Evolutionary conservation across 169 alveolate species (phyloP).

Genomic region (Babesia ovata): DNA sequence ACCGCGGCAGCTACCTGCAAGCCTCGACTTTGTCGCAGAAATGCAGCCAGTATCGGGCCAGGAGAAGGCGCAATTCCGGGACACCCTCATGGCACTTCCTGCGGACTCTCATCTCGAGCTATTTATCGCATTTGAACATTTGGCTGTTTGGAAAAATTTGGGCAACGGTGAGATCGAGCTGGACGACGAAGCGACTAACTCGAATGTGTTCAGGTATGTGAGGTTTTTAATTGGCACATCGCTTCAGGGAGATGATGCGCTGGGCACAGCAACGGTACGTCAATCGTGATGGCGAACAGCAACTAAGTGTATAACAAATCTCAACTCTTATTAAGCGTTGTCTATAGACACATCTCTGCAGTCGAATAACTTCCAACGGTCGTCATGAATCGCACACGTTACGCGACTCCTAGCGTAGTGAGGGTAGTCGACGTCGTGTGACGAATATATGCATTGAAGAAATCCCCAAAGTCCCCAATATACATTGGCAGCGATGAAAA

Average conservation of each 20-base stretch:
- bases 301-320: background rate
- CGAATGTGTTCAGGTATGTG: slow-evolving; percentile 76
- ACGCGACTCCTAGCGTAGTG: slow-evolving; percentile 66
- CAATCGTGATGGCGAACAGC: background rate
- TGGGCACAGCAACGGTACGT: slow-evolving; percentile 38
- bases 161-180: slow-evolving; percentile 81
- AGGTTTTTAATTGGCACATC: background rate
- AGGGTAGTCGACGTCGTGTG: slow-evolving; percentile 69
- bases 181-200: slow-evolving; percentile 77
- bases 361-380: slow-evolving; percentile 23
- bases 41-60: slow-evolving; percentile 37
- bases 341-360: background rate
- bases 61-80: slow-evolving; percentile 60
- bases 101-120: slow-evolving; percentile 66
- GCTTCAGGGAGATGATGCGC: slow-evolving; percentile 50
- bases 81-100: slow-evolving; percentile 25
- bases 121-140: slow-evolving; percentile 71
- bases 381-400: slow-evolving; percentile 9
- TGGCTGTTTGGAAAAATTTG: slow-evolving; percentile 78
- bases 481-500: slow-evolving; percentile 70
- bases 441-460: slow-evolving; percentile 67
- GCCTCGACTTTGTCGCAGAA: background rate
- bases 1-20: slow-evolving; percentile 5
- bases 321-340: too few relatives aligned
- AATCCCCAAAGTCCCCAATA: slow-evolving; percentile 81